Base-by-base conservation (phyloP, 768 basidiomycete species). In the Serendipita sp. region DNA sequence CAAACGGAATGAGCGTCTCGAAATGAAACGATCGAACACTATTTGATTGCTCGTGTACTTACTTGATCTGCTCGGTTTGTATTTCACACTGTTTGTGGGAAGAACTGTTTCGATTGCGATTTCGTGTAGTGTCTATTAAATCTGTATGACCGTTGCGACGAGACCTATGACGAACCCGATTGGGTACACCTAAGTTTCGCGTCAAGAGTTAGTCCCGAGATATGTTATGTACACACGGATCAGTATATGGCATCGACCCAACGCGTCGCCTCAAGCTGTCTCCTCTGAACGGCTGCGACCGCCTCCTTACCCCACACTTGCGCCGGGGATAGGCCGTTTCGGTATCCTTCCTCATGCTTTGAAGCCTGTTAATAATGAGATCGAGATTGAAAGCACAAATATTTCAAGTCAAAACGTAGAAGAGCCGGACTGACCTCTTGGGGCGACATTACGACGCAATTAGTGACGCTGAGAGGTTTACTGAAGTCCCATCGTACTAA, bases 381-480 rank as follows among this genome's bases (percentile, higher is more conserved):
- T 53, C 10, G n/a, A 2, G 7, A 41, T 2, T 7, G 16, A 51
- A 51, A 18, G 30, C 30, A 1, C 7, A 32, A 18, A 8, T 7
- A 32, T 11, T 60, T 2, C 4, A 28, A 28, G 16, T 16, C 11
- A 35, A n/a, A 28, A 32, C 10, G 3, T 11, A 32, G 2, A 10
- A 60, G 72, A 92, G 92, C 65, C 77, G 79, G 70, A 85, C 84
- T 0, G 24, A 84, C 88, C 64, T 96, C 90, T 60, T 77, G 78
- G 64, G 79, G 73, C 65, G 92, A 89, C 75, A 97, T 84, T 2
- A 92, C 85, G 10, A 94, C 89, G 65, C 87, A 83, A 72, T 98
- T 98, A 45, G 88, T 85, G n/a, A 82, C 75, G 30, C 79, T 76
- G 24, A 98, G 71, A 2, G 86, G 85, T 44, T 74, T 74, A 2